Evolutionary conservation across 2,329 filamentous ascomycete species (phyloP).

Genomic region (Alternaria atra): DNA sequence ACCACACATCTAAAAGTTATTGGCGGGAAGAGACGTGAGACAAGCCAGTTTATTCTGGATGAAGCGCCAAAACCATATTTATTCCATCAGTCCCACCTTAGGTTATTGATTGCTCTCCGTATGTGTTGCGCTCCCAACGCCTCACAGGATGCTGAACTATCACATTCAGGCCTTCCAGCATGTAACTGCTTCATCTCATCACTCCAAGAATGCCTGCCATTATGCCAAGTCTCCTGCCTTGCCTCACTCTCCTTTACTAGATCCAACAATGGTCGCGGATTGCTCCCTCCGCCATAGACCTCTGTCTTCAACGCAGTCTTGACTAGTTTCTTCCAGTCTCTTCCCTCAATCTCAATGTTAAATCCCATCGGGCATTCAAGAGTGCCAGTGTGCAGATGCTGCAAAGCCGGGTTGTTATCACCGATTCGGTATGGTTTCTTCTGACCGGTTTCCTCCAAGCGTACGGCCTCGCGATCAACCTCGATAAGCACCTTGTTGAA

Average conservation of each 20-base stretch:
- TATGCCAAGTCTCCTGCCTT: constrained; percentile 56
- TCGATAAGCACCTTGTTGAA: constrained; percentile 53
- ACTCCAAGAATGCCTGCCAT: constrained; percentile 12
- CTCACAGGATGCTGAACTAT: constrained; percentile 18
- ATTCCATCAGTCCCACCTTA: constrained; percentile 25
- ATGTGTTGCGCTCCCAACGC: constrained; percentile 27
- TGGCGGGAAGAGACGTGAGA: background rate
- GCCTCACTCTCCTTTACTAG: constrained; percentile 52
- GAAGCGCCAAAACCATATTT: too few species aligned
- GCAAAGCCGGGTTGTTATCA: constrained; percentile 50
- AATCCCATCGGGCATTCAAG: constrained; percentile 56
- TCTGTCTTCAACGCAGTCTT: constrained; percentile 58
- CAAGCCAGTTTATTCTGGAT: background rate
- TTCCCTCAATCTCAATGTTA: constrained; percentile 54
- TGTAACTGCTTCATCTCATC: constrained; percentile 35
- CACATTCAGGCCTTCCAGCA: constrained; percentile 19
- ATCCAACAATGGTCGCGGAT: constrained; percentile 42
- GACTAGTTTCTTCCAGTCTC: constrained; percentile 56
- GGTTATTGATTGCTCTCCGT: constrained; percentile 18
- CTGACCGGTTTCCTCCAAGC: constrained; percentile 39
- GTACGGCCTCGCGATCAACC: constrained; percentile 53
- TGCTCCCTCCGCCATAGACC: constrained; percentile 50
- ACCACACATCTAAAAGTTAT: too few species aligned
- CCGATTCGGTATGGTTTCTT: constrained; percentile 57
- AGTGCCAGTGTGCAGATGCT: constrained; percentile 55